Base-by-base conservation (phyloP, 1,139 yeast species). In the Hyphopichia wangnamkhiaoensis region DNA sequence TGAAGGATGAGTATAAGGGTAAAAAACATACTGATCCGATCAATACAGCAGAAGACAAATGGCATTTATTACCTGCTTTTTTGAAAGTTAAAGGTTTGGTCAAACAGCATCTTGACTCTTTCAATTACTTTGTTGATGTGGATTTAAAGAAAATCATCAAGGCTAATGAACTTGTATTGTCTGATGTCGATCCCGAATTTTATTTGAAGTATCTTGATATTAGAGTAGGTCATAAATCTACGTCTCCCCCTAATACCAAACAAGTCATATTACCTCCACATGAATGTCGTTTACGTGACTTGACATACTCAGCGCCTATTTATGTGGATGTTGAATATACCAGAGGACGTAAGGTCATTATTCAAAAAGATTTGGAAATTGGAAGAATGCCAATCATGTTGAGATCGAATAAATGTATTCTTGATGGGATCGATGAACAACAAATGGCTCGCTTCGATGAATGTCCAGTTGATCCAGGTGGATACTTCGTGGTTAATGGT, bases 301-400 rank as follows among this genome's bases (percentile, higher is more conserved):
- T 93, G 69, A 89, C 98, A 0, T 93, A 93, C 54, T 86, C 96
- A 31, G 98, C 98, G 0, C 98, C 98, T 1, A 89, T 93, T 31
- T 88, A 84, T 53, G 98, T 94, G 37, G 98, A 93, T 64, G 96
- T 93, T 23, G 98, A 94, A 58, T 93, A 93, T 58, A 93, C 98
- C 1, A 75, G 97, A 57, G 98, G 98, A 15, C 76, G 93, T 49
- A 90, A 89, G 61, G 88, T 93, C 58, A 88, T 91, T 48, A 80
- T 88, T 70, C 93, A 90, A 53, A 79, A 86, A 55, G 95, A 90
- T 57, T 78, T 94, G 47, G 97, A 90, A 58, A 91, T 93, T 44
- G 99, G 98, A 30, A 79, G 96, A 55, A 93, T 93, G 97, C 99
- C 99, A 10, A 83, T 93, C 53, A 93, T 93, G 99, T 74, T 93